A percentile compares a stretch with the other conserved stretches of the same genome.
These are phyloP conservation scores for Cladosporium cucumerinum DNA, from an alignment of 2,329 filamentous ascomycete genomes.

Conservation along the genomic window DNA sequence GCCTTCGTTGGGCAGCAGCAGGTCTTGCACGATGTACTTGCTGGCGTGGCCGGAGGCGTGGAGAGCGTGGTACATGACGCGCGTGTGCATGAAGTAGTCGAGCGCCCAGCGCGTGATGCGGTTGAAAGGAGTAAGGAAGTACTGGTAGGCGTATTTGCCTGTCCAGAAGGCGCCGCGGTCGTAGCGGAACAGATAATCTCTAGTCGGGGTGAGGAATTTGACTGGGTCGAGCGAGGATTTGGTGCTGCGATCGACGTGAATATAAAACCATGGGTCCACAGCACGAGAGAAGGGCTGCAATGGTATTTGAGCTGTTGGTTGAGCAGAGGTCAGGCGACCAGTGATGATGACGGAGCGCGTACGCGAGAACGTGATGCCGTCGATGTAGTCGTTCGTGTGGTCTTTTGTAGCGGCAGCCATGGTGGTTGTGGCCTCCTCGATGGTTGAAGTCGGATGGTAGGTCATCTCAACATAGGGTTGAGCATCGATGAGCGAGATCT, in stretches of 20 bases:
- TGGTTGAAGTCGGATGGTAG: slow-evolving; percentile 44
- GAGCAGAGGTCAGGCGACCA: slow-evolving; percentile 38
- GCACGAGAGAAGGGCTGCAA: slow-evolving; percentile 40
- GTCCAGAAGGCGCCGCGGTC: slow-evolving; percentile 68
- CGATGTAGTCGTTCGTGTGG: slow-evolving; percentile 45
- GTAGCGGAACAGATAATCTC: slow-evolving; percentile 69
- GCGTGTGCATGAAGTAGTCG: slow-evolving; percentile 60
- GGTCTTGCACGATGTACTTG: slow-evolving; percentile 61
- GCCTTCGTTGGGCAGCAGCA: slow-evolving; percentile 55
- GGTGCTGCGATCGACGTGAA: slow-evolving; percentile 35
- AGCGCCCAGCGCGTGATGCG: slow-evolving; percentile 56
- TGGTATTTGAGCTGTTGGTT: slow-evolving; percentile 14
- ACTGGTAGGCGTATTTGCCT: slow-evolving; percentile 58
- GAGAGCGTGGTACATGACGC: slow-evolving; percentile 61
- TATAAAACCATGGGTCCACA: slow-evolving; percentile 52
- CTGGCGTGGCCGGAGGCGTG: slow-evolving; percentile 56
- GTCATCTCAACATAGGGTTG: slow-evolving; percentile 49
- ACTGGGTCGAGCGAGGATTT: slow-evolving; percentile 36
- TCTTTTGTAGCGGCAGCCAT: slow-evolving; percentile 39
- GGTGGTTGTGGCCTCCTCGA: slow-evolving; percentile 42
- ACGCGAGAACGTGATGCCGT: slow-evolving; percentile 49
- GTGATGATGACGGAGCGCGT: slow-evolving; percentile 44
- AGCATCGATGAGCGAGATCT: slow-evolving; percentile 46
- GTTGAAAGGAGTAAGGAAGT: slow-evolving; percentile 61
- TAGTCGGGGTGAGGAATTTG: slow-evolving; percentile 47